phyloP scores from a whole-genome alignment of 2,329 filamentous ascomycete genomes.

The Fusarium sp. region DNA sequence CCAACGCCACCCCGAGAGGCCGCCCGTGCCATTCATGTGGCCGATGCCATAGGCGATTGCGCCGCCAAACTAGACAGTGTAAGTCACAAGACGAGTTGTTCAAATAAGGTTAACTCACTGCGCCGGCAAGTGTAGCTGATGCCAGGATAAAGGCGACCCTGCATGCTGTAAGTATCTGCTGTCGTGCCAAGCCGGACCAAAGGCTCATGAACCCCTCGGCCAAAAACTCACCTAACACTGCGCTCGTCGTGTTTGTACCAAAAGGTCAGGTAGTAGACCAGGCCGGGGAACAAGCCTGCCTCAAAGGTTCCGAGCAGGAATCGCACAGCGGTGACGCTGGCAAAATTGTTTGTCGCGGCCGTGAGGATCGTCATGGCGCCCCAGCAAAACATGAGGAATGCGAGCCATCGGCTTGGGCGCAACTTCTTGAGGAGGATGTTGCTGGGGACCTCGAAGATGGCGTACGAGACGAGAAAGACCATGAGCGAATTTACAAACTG shows the following conservation, averaged over 20 bases:
- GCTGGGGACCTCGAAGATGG: constrained; percentile 72
- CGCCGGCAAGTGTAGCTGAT: constrained; percentile 76
- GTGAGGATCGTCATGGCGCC: constrained; percentile 75
- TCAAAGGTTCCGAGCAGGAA: constrained; percentile 77
- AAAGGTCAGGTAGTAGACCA: constrained; percentile 77
- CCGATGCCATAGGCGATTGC: constrained; percentile 79
- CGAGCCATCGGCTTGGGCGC: constrained; percentile 71
- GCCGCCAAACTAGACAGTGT: constrained; percentile 66
- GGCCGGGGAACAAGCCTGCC: constrained; percentile 71
- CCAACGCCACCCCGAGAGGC: constrained; percentile 77
- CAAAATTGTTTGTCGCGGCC: constrained; percentile 72
- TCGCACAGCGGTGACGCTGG: constrained; percentile 73
- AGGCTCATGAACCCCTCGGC: not conserved
- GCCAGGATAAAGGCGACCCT: constrained; percentile 78
- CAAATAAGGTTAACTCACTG: constrained; percentile 49
- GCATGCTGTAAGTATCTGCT: constrained; percentile 18
- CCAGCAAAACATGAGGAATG: constrained; percentile 75
- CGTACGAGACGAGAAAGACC: constrained; percentile 71
- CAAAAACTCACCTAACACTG: constrained; percentile 61
- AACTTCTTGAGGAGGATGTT: constrained; percentile 75
- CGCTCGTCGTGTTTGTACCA: constrained; percentile 80
- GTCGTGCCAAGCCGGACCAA: constrained; percentile 2
- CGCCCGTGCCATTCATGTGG: constrained; percentile 73
- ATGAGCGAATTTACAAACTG: constrained; percentile 71
- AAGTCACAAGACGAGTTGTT: too few species aligned